Evolutionary conservation across 1,139 yeast species (phyloP), one percentile per base, ranked within the genome.

Genomic region (Pichia kudriavzevii): DNA sequence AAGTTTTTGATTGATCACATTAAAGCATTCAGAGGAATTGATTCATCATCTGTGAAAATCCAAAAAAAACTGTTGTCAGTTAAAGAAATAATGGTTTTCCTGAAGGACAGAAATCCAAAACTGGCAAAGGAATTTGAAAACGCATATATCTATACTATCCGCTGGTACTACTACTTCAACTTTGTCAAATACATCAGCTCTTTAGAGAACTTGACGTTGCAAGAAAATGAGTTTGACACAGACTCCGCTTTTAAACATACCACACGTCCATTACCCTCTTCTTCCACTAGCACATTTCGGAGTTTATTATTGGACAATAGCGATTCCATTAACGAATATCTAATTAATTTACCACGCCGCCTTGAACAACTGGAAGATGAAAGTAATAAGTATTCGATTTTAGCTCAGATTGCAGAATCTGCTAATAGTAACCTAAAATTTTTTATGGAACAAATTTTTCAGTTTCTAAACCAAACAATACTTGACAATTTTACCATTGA

Each of bases 141-240:
- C 48, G 97, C 96, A 0, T 91, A 91, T 54, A 63, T 79, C 10
- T 79, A 75, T 51, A 88, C 97, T 2, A 87, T 88, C 85, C 67
- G 72, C 49, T 91, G 98, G 98, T 91, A 91, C 60, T 91, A 91
- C 55, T 67, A 69, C 40, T 70, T 81, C 36, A 72, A 82, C 46
- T 88, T 91, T 53, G 77, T 80, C 17, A 76, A 91, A 47, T 91
- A 88, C 57, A 61, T 80, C 34, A 73, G 80, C 46, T 79, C 94
- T 1, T 61, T 91, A 39, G 83, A 84, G 42, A 75, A 76, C 43
- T 58, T 82, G 40, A 72, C 59, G 16, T 23, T 52, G 7, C 35
- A 64, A 5, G 68, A 36, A 11, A 31, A 27, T 15, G 38, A 36
- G 6, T 22, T 38, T 12, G 51, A 49, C 18, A 50, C 43, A 9